Conservation (phyloP, 208 protist genomes). For the Trichomonas gallinae region DNA sequence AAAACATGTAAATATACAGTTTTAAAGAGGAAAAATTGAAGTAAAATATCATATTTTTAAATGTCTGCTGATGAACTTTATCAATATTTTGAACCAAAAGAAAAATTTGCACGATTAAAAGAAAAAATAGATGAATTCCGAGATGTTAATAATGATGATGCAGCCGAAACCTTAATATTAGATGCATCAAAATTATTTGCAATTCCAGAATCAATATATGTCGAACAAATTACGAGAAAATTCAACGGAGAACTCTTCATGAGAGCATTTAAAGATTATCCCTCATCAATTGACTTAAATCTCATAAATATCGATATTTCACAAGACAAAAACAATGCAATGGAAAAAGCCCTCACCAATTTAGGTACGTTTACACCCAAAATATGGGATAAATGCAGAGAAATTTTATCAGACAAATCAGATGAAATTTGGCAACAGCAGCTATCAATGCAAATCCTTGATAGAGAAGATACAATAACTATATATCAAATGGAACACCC, state of each 20-base stretch:
- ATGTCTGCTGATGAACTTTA: too few species aligned
- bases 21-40: too few species aligned
- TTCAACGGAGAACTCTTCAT: not conserved
- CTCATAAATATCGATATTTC: not conserved
- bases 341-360: not conserved
- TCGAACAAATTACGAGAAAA: not conserved
- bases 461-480: not conserved
- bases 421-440: not conserved
- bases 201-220: not conserved
- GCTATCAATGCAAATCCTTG: not conserved
- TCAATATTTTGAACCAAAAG: too few species aligned
- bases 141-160: too few species aligned
- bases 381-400: not conserved
- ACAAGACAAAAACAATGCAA: not conserved
- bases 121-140: too few species aligned
- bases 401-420: not conserved
- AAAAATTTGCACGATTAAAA: too few species aligned
- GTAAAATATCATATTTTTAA: too few species aligned
- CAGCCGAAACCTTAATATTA: not conserved
- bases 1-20: too few species aligned
- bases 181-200: not conserved
- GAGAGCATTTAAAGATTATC: not conserved
- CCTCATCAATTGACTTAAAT: not conserved
- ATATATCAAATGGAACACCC: not conserved
- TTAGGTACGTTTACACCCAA: not conserved